Conservation (phyloP, 805 yeast genomes). For the Tetrapisispora taiwanensis region DNA sequence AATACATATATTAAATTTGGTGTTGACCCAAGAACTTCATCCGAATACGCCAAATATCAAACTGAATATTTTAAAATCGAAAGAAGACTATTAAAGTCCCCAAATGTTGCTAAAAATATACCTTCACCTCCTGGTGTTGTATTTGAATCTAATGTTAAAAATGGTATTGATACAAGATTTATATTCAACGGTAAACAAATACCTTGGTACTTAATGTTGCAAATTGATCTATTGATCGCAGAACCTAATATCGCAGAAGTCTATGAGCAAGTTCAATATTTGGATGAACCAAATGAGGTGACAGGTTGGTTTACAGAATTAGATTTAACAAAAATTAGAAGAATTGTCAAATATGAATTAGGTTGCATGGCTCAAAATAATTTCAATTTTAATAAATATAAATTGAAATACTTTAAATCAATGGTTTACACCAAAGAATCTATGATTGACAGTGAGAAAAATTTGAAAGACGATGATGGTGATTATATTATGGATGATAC, state of each 20-base stretch:
- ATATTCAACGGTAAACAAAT: conserved; percentile 61
- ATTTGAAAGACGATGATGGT: conserved; percentile 11
- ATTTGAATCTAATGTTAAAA: conserved; percentile 27
- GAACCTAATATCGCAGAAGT: conserved; percentile 43
- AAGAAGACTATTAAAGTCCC: conserved; percentile 19
- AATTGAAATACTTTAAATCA: conserved; percentile 31
- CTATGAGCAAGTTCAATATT: conserved; percentile 39
- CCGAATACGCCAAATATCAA: conserved; percentile 55
- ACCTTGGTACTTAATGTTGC: conserved; percentile 64
- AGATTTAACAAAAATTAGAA: conserved; percentile 53
- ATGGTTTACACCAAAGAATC: conserved; percentile 36
- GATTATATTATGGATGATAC: conserved; percentile 4
- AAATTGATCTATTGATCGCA: conserved; percentile 69
- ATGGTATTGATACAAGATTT: conserved; percentile 37
- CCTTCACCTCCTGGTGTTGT: conserved; percentile 25
- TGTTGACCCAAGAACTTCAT: conserved; percentile 56
- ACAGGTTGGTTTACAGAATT: conserved; percentile 69
- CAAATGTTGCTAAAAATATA: conserved; percentile 22
- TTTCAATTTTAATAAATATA: conserved; percentile 35
- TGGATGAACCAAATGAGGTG: conserved; percentile 33
- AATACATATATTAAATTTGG: conserved; percentile 75
- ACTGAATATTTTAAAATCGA: conserved; percentile 63
- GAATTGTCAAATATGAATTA: conserved; percentile 63
- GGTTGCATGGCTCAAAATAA: conserved; percentile 45
- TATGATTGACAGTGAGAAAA: conserved; percentile 20